Evolutionary conservation across 164 flowering plant genomes (phyloP).

Genomic region (Macadamia tetraphylla): DNA sequence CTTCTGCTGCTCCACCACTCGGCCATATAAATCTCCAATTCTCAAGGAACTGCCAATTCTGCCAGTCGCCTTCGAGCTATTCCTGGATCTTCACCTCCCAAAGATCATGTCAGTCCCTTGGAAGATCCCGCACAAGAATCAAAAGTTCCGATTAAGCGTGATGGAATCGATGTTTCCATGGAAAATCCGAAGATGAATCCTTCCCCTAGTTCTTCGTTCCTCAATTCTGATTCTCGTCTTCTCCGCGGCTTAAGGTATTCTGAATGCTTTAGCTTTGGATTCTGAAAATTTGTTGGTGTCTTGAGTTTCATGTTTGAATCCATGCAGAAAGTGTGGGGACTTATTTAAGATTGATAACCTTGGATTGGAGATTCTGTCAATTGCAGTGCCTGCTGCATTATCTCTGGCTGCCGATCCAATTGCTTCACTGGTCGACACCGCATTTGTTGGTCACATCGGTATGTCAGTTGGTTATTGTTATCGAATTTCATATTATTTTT

Average conservation of each 20-base stretch:
- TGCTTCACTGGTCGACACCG: conserved; percentile 63
- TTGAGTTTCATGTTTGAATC: neutral
- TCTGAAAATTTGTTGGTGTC: too few species aligned
- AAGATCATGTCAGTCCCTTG: neutral
- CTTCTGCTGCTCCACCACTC: conserved; percentile 4
- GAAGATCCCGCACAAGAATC: conserved; percentile 6
- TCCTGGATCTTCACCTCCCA: conserved; percentile 13
- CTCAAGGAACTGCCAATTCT: conserved; percentile 7
- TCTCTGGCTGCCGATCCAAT: conserved; percentile 89
- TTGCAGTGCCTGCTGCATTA: conserved; percentile 80
- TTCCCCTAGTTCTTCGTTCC: neutral
- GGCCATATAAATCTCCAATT: neutral
- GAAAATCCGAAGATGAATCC: neutral
- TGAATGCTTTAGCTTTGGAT: neutral
- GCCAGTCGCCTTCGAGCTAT: conserved; percentile 9
- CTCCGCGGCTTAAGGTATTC: conserved; percentile 24
- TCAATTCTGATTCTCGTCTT: conserved; percentile 10
- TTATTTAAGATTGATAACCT: conserved; percentile 38
- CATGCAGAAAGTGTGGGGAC: conserved; percentile 23
- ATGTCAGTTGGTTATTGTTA: conserved; percentile 6
- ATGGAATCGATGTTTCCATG: neutral
- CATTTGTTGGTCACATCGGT: conserved; percentile 81
- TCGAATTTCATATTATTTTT: neutral
- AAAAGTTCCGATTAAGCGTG: neutral
- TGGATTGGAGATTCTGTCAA: conserved; percentile 51